Percentiles rank a stretch among this genome's conserved stretches.
phyloP scores from a whole-genome alignment of 1,139 yeast species.

The Geotrichum europaeum region DNA sequence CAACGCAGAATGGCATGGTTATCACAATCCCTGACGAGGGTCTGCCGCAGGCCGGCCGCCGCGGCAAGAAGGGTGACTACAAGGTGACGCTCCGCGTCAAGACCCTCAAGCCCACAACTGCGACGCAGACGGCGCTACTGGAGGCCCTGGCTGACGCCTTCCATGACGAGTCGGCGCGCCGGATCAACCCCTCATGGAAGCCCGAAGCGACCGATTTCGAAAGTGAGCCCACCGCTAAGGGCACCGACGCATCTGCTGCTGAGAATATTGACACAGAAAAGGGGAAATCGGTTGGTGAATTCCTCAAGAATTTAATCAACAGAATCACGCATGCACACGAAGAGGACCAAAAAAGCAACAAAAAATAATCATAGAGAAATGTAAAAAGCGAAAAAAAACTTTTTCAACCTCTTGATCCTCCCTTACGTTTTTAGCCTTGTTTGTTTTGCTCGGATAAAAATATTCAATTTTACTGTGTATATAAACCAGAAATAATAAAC shows the following conservation, averaged over 20 bases:
- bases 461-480: not conserved
- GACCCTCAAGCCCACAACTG: constrained; percentile 67
- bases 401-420: too few relatives aligned
- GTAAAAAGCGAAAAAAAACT: too few relatives aligned
- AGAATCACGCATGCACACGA: constrained; percentile 26
- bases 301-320: constrained; percentile 29
- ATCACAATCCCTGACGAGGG: constrained; percentile 84
- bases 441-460: not conserved
- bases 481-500: not conserved
- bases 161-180: constrained; percentile 70
- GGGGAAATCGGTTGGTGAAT: constrained; percentile 20
- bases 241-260: not conserved
- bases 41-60: constrained; percentile 64
- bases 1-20: constrained; percentile 72
- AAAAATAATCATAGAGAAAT: not conserved
- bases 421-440: too few relatives aligned
- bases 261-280: constrained; percentile 16
- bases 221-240: not conserved
- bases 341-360: constrained; percentile 16
- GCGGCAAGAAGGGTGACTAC: constrained; percentile 53
- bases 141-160: constrained; percentile 93
- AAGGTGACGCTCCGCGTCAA: constrained; percentile 68
- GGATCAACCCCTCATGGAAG: constrained; percentile 50
- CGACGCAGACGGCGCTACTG: constrained; percentile 84
- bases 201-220: constrained; percentile 8